A percentile compares a stretch with the other conserved stretches of the same genome.
These are phyloP conservation scores for Xylaria sp. DNA, from an alignment of 2,329 filamentous ascomycete species.

Conservation along the genomic window DNA sequence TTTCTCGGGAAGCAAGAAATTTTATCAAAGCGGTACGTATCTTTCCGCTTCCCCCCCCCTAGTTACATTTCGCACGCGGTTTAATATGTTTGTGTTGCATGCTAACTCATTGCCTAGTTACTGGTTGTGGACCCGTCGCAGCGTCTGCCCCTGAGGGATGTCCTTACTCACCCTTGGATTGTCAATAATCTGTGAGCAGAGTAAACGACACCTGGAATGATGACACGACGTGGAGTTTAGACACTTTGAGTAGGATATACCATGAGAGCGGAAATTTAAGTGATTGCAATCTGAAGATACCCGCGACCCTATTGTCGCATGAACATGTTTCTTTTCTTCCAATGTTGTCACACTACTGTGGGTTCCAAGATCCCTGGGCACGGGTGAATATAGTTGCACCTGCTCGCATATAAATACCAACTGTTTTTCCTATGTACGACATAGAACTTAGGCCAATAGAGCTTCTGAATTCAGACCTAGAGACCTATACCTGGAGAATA, in stretches of 20 bases:
- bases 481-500: too few species aligned
- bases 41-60: neutral
- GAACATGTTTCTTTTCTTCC: neutral
- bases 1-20: conserved; percentile 85
- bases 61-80: neutral
- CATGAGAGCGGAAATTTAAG: neutral
- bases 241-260: neutral
- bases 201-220: conserved; percentile 34
- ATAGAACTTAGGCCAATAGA: too few species aligned
- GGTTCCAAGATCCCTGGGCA: too few species aligned
- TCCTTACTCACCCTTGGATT: conserved; percentile 94
- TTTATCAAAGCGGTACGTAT: conserved; percentile 83
- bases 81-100: conserved; percentile 22
- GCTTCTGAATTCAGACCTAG: too few species aligned
- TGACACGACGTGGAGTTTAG: neutral
- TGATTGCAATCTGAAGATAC: neutral
- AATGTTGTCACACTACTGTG: too few species aligned
- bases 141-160: conserved; percentile 86
- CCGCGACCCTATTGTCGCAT: neutral
- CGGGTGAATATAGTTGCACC: too few species aligned
- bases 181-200: conserved; percentile 76
- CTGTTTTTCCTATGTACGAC: too few species aligned
- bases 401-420: too few species aligned
- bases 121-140: conserved; percentile 93
- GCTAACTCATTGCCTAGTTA: conserved; percentile 61